Conservation (phyloP, 768 basidiomycete genomes). For the Lactarius vividus region DNA sequence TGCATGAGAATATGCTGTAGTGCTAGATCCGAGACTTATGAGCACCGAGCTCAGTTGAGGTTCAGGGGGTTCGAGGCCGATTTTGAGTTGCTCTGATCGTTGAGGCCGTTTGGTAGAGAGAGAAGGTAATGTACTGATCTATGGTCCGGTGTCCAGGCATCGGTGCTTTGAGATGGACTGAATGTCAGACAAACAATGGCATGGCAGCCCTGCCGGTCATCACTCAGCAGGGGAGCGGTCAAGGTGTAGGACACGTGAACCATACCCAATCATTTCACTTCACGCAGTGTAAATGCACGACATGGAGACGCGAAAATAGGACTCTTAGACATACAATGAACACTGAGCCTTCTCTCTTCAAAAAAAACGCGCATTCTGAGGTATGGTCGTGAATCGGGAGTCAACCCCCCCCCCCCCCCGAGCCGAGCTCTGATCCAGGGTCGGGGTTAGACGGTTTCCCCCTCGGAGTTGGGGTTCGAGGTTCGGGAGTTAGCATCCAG, state of each 20-base stretch:
- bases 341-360: not conserved
- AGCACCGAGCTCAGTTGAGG: not conserved
- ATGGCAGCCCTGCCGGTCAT: not conserved
- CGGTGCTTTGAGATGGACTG: not conserved
- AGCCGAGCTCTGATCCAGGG: not conserved
- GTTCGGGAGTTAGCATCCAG: not conserved
- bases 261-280: not conserved
- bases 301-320: not conserved
- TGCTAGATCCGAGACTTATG: no score
- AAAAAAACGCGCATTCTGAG: not conserved
- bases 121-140: not conserved
- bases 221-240: not conserved
- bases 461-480: not conserved
- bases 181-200: not conserved
- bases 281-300: not conserved
- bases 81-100: not conserved
- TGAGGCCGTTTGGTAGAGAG: not conserved
- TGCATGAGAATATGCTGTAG: no score
- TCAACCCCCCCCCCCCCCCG: no score
- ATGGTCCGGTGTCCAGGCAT: not conserved
- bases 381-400: not conserved
- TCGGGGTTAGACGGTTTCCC: not conserved
- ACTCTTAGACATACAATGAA: not conserved
- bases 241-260: not conserved
- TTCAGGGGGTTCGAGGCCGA: not conserved